Conservation (phyloP, 306 rosid species). For the Crotalaria pallida region DNA sequence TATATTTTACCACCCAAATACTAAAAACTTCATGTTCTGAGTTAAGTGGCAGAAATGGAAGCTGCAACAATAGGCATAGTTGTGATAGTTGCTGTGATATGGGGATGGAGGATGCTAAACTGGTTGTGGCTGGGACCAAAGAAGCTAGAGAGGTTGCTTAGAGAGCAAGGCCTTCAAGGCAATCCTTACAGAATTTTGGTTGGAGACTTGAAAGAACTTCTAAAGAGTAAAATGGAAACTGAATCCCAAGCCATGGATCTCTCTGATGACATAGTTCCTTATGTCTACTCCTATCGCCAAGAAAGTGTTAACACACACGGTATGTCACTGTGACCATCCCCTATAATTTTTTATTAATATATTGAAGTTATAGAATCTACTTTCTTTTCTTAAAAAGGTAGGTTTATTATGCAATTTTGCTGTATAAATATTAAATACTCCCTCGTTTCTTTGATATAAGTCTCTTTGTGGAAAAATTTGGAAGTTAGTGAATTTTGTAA, state of each 20-base stretch:
- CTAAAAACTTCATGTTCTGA: not conserved
- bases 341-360: too few species aligned
- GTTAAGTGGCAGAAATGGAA: not conserved
- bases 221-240: conserved; percentile 21
- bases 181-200: conserved; percentile 33
- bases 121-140: conserved; percentile 59
- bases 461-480: too few species aligned
- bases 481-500: too few species aligned
- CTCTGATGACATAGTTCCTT: conserved; percentile 33
- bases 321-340: not conserved
- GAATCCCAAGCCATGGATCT: conserved; percentile 33
- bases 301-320: conserved; percentile 32
- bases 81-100: not conserved
- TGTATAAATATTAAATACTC: too few species aligned
- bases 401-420: too few species aligned
- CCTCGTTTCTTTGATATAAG: too few species aligned
- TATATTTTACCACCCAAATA: not conserved
- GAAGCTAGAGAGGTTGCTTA: conserved; percentile 34
- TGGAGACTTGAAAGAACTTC: conserved; percentile 28
- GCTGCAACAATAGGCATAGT: not conserved
- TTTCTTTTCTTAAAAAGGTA: too few species aligned
- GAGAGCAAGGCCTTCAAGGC: conserved; percentile 43
- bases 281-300: conserved; percentile 20
- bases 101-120: conserved; percentile 37
- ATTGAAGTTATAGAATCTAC: too few species aligned